phyloP scores from a whole-genome alignment of 2,329 filamentous ascomycete species.

The Myriangium duriaei region DNA sequence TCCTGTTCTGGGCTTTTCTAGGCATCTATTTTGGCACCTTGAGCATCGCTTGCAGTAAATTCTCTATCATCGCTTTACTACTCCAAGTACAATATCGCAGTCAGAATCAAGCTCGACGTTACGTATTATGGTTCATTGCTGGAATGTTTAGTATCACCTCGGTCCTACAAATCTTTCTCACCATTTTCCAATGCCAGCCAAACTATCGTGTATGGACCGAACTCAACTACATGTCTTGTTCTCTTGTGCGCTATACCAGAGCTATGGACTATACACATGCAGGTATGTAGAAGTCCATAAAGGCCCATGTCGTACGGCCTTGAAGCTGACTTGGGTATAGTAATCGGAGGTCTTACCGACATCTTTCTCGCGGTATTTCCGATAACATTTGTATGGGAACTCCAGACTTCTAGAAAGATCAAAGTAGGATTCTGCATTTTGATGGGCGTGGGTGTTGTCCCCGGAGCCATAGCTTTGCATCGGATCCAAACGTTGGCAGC shows the following conservation, averaged over 20 bases:
- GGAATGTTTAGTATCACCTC: constrained; percentile 1
- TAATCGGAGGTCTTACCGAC: not conserved
- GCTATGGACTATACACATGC: constrained; percentile 3
- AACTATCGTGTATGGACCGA: constrained; percentile 1
- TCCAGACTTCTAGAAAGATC: not conserved
- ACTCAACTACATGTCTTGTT: not conserved
- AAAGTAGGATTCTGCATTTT: not conserved
- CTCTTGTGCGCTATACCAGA: not conserved
- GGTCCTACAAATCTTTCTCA: constrained; percentile 7
- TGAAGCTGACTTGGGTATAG: too few species aligned
- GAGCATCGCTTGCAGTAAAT: constrained; percentile 3
- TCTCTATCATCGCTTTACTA: constrained; percentile 7
- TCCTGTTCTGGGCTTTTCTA: not conserved
- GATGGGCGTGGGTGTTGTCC: not conserved
- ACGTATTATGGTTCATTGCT: constrained; percentile 1
- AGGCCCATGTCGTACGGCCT: too few species aligned
- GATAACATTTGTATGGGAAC: not conserved
- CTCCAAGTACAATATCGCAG: constrained; percentile 3
- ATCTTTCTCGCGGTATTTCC: not conserved
- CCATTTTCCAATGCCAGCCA: constrained; percentile 1
- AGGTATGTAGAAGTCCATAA: not conserved
- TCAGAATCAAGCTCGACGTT: not conserved
- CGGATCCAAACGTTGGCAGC: too few species aligned
- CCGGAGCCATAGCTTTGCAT: too few species aligned
- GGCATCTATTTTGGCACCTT: not conserved